Conservation (phyloP, 2,329 filamentous ascomycete genomes). For the Venturia pyrina region DNA sequence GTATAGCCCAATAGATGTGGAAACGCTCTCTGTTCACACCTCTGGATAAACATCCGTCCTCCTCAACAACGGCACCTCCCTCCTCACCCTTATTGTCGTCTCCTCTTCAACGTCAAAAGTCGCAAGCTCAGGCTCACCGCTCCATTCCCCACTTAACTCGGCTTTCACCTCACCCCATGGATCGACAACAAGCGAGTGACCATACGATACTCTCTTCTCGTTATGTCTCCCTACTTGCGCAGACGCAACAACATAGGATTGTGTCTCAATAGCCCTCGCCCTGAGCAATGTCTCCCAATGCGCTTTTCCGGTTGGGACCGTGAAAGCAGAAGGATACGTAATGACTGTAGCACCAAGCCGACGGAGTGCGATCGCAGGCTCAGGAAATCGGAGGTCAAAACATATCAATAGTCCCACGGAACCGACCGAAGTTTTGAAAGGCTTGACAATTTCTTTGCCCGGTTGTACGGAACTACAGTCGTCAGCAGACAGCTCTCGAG, state of each 20-base stretch:
- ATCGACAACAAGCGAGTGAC: conserved; percentile 73
- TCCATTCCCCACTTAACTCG: conserved; percentile 46
- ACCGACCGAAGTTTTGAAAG: conserved; percentile 65
- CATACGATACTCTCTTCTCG: conserved; percentile 69
- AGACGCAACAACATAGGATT: conserved; percentile 77
- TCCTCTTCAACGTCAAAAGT: conserved; percentile 45
- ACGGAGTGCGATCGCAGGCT: conserved; percentile 59
- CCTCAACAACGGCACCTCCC: conserved; percentile 47
- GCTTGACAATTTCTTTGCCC: conserved; percentile 52
- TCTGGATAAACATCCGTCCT: conserved; percentile 36
- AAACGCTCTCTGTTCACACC: not conserved
- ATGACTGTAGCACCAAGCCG: conserved; percentile 62
- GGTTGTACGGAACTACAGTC: conserved; percentile 46
- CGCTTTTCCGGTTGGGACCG: conserved; percentile 69
- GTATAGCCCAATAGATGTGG: no score
- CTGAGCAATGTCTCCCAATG: conserved; percentile 79
- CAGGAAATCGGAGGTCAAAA: conserved; percentile 81
- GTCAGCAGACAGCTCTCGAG: not conserved
- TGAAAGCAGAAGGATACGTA: conserved; percentile 85
- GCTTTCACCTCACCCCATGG: conserved; percentile 74
- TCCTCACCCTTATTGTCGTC: conserved; percentile 41
- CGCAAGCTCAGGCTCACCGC: conserved; percentile 32
- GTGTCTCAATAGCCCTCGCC: conserved; percentile 77
- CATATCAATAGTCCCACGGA: conserved; percentile 74
- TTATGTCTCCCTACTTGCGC: conserved; percentile 67